Conservation (phyloP, 2,329 filamentous ascomycete species). For the Aspergillus niger region DNA sequence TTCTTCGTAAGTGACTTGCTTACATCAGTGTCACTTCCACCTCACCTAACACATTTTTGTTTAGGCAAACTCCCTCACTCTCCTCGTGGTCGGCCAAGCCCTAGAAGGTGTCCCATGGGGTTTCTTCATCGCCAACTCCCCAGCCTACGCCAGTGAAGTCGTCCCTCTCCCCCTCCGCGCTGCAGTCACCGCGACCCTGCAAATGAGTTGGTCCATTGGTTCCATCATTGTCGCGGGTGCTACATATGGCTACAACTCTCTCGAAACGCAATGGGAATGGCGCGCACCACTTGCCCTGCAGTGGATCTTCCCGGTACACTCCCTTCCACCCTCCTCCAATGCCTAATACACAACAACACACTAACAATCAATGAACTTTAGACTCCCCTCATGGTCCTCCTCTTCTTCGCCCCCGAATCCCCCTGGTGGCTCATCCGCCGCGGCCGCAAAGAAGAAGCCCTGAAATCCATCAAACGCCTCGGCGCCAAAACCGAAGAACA, state of each 20-base stretch:
- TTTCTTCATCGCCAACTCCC: conserved; percentile 34
- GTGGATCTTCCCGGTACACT: conserved; percentile 34
- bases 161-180: conserved; percentile 30
- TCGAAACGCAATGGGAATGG: conserved; percentile 28
- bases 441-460: conserved; percentile 27
- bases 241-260: conserved; percentile 26
- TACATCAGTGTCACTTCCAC: too few relatives aligned
- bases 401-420: conserved; percentile 32
- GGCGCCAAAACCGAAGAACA: conserved; percentile 20
- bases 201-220: conserved; percentile 36
- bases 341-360: background rate
- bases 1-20: conserved; percentile 51
- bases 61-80: conserved; percentile 44
- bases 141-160: conserved; percentile 33
- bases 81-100: conserved; percentile 40
- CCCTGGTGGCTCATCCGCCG: conserved; percentile 34
- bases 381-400: conserved; percentile 31
- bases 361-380: background rate
- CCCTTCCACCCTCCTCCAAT: background rate
- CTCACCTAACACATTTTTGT: too few relatives aligned
- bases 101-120: conserved; percentile 36
- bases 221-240: conserved; percentile 31
- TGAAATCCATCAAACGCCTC: conserved; percentile 29
- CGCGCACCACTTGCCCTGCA: conserved; percentile 30
- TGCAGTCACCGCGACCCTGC: conserved; percentile 29